phyloP scores from a whole-genome alignment of 805 yeast species.

The Lachancea fermentati region DNA sequence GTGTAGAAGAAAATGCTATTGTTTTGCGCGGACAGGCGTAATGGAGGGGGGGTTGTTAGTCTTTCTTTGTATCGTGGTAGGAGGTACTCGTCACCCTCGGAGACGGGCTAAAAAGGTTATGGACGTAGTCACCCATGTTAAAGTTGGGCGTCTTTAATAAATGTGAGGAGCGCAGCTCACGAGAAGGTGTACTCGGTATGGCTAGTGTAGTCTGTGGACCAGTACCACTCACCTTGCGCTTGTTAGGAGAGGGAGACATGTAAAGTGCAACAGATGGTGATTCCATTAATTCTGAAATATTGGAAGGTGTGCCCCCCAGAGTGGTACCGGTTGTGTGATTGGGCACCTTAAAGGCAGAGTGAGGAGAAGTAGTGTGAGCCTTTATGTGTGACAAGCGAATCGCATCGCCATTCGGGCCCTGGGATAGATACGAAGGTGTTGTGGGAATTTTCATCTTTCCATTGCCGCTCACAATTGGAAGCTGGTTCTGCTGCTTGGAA shows the following conservation, averaged over 20 bases:
- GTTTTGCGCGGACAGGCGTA: too few relatives aligned
- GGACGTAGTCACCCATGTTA: conserved; percentile 35
- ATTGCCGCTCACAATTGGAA: conserved; percentile 4
- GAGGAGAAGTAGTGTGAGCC: conserved; percentile 21
- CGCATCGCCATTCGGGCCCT: conserved; percentile 7
- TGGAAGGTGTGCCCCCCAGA: conserved; percentile 3
- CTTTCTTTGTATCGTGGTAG: conserved; percentile 5
- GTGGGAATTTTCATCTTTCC: conserved; percentile 16
- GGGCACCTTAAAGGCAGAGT: conserved; percentile 29
- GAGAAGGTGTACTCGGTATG: conserved; percentile 29
- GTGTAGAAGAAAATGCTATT: too few relatives aligned
- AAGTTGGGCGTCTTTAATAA: conserved; percentile 30
- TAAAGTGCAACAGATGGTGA: conserved; percentile 21
- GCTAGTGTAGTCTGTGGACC: conserved; percentile 6
- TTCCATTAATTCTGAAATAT: conserved; percentile 22
- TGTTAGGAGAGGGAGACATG: conserved; percentile 9
- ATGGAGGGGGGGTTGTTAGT: too few relatives aligned
- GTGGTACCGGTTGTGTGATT: conserved; percentile 6
- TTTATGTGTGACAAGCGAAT: conserved; percentile 28
- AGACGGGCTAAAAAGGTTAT: conserved; percentile 33
- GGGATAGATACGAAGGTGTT: conserved; percentile 21
- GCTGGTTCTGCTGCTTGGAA: conserved; percentile 6
- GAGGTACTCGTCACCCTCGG: conserved; percentile 22
- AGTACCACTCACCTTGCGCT: conserved; percentile 4
- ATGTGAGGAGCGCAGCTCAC: conserved; percentile 19